Evolutionary conservation across 2,329 filamentous ascomycete genomes (phyloP).

Genomic region (Tolypocladium tropicale): DNA sequence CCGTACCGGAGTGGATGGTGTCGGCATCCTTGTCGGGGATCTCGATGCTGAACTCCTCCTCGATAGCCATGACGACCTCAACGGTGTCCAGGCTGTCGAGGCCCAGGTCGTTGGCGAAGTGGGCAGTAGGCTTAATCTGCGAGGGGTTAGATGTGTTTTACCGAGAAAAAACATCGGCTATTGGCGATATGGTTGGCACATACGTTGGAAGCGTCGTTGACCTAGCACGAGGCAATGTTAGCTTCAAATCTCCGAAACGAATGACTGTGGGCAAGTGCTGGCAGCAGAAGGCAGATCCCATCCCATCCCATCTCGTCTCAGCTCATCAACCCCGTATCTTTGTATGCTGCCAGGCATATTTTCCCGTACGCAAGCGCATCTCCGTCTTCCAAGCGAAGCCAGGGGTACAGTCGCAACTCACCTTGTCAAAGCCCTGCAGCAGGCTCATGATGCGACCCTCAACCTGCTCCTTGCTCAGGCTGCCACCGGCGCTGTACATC

Average conservation of each 20-base stretch:
- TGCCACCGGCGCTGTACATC: conserved; percentile 76
- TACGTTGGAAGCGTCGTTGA: conserved; percentile 57
- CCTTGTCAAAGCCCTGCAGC: conserved; percentile 94
- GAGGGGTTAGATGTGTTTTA: conserved; percentile 6
- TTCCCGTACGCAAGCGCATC: background rate
- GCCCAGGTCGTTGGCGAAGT: conserved; percentile 96
- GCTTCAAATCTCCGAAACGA: conserved; percentile 2
- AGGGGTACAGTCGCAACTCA: conserved; percentile 9
- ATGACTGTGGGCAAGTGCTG: background rate
- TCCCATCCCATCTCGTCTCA: background rate
- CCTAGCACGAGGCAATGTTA: conserved; percentile 35
- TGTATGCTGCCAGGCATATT: background rate
- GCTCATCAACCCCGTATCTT: background rate
- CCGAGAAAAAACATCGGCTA: background rate
- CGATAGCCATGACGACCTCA: conserved; percentile 99
- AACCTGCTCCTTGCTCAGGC: conserved; percentile 73
- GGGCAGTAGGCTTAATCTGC: conserved; percentile 71
- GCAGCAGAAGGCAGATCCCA: background rate
- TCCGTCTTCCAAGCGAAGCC: background rate
- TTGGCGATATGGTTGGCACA: conserved; percentile 13
- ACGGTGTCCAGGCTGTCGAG: conserved; percentile 97
- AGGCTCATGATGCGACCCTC: conserved; percentile 88
- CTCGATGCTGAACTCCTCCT: conserved; percentile 89
- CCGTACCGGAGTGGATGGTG: conserved; percentile 85
- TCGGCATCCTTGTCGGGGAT: conserved; percentile 97